Conservation (phyloP, 306 rosid genomes). For the Begonia fuchsioides region DNA sequence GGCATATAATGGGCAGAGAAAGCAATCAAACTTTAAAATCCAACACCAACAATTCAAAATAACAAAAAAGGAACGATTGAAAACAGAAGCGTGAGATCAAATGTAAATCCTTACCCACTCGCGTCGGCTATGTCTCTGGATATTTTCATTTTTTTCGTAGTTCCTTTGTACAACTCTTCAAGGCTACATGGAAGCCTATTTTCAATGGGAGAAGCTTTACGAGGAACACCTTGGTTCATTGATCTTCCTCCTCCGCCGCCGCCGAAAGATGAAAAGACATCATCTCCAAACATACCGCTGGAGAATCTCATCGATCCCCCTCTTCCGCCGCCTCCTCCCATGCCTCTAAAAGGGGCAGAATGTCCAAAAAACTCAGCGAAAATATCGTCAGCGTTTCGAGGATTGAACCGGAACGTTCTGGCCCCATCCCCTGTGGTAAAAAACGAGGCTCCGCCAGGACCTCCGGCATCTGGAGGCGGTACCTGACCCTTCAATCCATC, state of each 20-base stretch:
- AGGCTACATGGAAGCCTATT: constrained; percentile 12
- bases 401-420: constrained; percentile 7
- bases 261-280: not conserved
- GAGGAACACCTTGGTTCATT: constrained; percentile 5
- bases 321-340: not conserved
- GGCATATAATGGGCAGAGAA: not conserved
- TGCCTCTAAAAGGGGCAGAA: constrained; percentile 2
- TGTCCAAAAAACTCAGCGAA: constrained; percentile 6
- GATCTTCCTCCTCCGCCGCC: constrained; percentile 6
- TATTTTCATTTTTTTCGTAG: constrained; percentile 14
- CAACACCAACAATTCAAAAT: not conserved
- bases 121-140: constrained; percentile 9
- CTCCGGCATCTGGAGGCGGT: constrained; percentile 5
- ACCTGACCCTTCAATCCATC: constrained; percentile 10
- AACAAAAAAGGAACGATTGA: not conserved
- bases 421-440: constrained; percentile 10
- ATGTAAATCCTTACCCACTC: constrained; percentile 6
- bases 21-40: not conserved
- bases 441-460: constrained; percentile 7
- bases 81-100: no score
- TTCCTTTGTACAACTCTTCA: constrained; percentile 16
- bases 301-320: not conserved
- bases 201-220: constrained; percentile 16
- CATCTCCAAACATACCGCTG: not conserved
- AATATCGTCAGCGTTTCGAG: constrained; percentile 7